A percentile compares a stretch with the other conserved stretches of the same genome.
Conservation (phyloP, 345 rosid genomes). For the Gynandropsis gynandra region DNA sequence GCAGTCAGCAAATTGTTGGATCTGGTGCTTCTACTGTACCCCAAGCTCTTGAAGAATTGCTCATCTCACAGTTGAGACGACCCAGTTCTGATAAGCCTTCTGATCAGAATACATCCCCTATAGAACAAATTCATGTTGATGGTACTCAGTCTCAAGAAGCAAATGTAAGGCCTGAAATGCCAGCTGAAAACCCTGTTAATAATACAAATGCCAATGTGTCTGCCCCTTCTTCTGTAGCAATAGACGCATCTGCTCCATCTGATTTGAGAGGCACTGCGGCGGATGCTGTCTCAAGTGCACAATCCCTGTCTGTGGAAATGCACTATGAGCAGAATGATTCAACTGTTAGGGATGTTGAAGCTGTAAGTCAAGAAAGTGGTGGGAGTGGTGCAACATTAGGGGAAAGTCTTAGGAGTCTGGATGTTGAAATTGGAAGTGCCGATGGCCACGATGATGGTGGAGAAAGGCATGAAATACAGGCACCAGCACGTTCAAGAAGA, state of each 20-base stretch:
- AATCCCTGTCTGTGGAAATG: constrained; percentile 67
- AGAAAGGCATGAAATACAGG: constrained; percentile 76
- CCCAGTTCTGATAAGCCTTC: constrained; percentile 56
- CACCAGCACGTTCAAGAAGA: constrained; percentile 57
- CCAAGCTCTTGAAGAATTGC: constrained; percentile 86
- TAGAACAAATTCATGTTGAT: constrained; percentile 44
- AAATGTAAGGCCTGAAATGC: constrained; percentile 36
- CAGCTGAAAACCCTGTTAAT: constrained; percentile 40
- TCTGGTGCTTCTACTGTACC: constrained; percentile 67
- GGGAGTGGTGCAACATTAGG: constrained; percentile 96
- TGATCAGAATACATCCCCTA: constrained; percentile 40
- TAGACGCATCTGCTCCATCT: constrained; percentile 39
- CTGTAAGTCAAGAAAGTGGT: constrained; percentile 94
- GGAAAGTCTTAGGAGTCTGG: constrained; percentile 93
- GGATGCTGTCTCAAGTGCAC: constrained; percentile 38
- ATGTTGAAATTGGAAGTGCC: constrained; percentile 98
- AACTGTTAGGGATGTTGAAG: constrained; percentile 79
- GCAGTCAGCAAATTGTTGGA: constrained; percentile 67
- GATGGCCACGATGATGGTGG: constrained; percentile 98
- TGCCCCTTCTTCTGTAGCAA: constrained; percentile 36
- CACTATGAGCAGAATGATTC: constrained; percentile 87
- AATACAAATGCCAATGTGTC: constrained; percentile 38
- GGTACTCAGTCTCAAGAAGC: constrained; percentile 37
- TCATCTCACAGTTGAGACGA: constrained; percentile 77
- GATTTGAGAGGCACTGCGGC: constrained; percentile 38